Evolutionary conservation across 179 eudicot genomes (phyloP).

Genomic region (Vitellaria paradoxa): DNA sequence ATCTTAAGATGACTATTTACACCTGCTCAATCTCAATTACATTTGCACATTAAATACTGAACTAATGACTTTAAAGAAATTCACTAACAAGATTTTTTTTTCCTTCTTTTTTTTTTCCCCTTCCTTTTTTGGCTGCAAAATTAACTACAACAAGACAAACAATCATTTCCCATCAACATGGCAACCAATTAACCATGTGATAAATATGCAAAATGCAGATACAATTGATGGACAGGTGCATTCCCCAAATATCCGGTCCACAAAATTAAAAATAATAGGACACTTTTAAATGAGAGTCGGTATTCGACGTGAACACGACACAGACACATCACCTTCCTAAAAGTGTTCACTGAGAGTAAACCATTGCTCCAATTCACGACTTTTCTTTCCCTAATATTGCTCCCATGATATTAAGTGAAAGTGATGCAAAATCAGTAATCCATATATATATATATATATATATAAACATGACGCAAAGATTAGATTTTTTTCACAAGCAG

Average conservation of each 20-base stretch:
- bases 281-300: too few species aligned
- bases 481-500: neutral
- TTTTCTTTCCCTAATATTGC: neutral
- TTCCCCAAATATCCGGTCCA: too few species aligned
- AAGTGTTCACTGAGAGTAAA: neutral
- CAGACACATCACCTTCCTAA: neutral
- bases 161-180: neutral
- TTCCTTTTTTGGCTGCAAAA: neutral
- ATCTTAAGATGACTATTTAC: neutral
- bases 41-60: neutral
- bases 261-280: too few species aligned
- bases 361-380: neutral
- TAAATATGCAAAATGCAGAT: too few species aligned
- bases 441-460: too few species aligned
- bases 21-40: neutral
- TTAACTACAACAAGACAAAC: constrained; percentile 1
- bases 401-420: neutral
- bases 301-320: too few species aligned
- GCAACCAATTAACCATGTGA: too few species aligned
- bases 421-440: neutral
- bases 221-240: too few species aligned
- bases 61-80: neutral
- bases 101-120: too few species aligned
- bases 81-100: neutral
- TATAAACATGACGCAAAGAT: neutral